These are phyloP conservation scores for Solanum corneliomulleri DNA, from an alignment of 257 asterid species.

Conservation along the genomic window DNA sequence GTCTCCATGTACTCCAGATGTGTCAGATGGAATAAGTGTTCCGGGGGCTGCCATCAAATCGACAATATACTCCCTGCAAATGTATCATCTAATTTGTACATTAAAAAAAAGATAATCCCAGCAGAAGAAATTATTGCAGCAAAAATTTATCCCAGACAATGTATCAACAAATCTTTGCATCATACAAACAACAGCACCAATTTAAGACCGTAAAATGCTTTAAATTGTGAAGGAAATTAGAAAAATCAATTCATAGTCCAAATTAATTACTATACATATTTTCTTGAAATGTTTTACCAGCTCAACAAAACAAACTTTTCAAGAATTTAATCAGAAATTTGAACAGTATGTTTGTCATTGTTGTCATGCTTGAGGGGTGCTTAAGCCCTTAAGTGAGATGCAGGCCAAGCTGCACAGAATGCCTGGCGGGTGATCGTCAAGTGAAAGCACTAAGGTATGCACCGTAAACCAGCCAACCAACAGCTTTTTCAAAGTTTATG, in stretches of 20 bases:
- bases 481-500: neutral
- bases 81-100: neutral
- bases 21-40: conserved; percentile 88
- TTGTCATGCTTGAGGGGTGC: neutral
- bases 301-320: neutral
- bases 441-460: neutral
- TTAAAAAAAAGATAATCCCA: neutral
- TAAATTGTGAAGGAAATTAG: neutral
- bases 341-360: neutral
- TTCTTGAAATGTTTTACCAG: neutral
- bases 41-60: conserved; percentile 99
- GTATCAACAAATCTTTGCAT: neutral
- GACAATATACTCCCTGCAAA: conserved; percentile 86
- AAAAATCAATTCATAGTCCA: neutral
- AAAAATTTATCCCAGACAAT: neutral
- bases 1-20: conserved; percentile 38
- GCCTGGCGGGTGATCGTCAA: neutral
- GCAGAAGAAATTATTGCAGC: neutral
- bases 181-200: neutral
- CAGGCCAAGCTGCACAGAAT: neutral
- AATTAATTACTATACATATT: neutral
- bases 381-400: neutral
- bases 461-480: neutral
- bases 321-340: neutral
- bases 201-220: neutral